Evolutionary conservation across 179 eudicot genomes (phyloP).

Genomic region (Beta macrorhiza): DNA sequence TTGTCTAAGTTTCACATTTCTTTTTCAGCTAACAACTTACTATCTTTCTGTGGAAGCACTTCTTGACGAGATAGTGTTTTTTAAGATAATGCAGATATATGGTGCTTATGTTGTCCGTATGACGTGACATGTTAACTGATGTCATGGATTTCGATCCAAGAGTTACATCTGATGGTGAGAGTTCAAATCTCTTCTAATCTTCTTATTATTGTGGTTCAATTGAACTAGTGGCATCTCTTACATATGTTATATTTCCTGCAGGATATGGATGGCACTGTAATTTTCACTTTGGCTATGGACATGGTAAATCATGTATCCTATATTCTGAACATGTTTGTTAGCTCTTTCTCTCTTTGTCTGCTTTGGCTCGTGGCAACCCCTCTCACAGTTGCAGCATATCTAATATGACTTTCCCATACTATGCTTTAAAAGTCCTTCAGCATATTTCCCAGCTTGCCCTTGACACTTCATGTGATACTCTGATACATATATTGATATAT

Average conservation of each 20-base stretch:
- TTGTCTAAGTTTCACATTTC: background rate
- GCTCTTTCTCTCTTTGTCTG: slow-evolving; percentile 1
- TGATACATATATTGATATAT: background rate
- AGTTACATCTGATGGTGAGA: slow-evolving; percentile 34
- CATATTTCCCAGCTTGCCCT: background rate
- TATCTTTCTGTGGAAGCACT: background rate
- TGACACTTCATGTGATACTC: background rate
- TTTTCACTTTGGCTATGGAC: slow-evolving; percentile 40
- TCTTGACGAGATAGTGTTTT: background rate
- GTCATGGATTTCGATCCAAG: slow-evolving; percentile 42
- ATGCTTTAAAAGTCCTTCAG: background rate
- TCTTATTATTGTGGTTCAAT: slow-evolving; percentile 7
- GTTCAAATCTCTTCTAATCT: slow-evolving; percentile 6
- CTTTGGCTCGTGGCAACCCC: background rate
- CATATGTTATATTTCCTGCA: slow-evolving; percentile 15
- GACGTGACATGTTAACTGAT: slow-evolving; percentile 15
- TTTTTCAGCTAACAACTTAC: background rate
- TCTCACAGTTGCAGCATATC: background rate
- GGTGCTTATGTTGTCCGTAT: slow-evolving; percentile 20
- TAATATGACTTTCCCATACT: background rate
- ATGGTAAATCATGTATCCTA: slow-evolving; percentile 29
- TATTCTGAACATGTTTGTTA: background rate
- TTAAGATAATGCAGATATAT: slow-evolving; percentile 20
- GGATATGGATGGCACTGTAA: slow-evolving; percentile 37
- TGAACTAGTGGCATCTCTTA: slow-evolving; percentile 16